A percentile compares a stretch with the other conserved stretches of the same genome.
phyloP scores from a whole-genome alignment of 768 basidiomycete species.

The Cantharellus anzutake region DNA sequence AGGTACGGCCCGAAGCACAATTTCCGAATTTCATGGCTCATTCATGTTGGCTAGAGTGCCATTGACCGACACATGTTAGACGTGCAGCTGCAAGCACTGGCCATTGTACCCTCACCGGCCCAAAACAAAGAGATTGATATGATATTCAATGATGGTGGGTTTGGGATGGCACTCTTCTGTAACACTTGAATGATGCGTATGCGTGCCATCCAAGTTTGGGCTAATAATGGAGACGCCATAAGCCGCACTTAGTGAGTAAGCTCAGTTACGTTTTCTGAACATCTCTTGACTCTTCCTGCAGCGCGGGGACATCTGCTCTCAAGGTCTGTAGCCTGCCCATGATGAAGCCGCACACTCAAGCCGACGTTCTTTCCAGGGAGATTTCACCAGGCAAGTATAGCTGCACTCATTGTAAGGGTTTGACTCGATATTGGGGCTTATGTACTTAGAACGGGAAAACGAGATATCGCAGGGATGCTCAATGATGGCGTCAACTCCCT shows the following conservation, averaged over 20 bases:
- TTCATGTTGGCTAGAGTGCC: conserved; percentile 42
- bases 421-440: conserved; percentile 4
- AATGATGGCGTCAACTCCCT: conserved; percentile 94
- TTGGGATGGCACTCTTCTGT: not conserved
- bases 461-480: conserved; percentile 77
- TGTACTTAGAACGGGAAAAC: conserved; percentile 66
- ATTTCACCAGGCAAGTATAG: conserved; percentile 53
- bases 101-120: conserved; percentile 37
- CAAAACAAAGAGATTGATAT: conserved; percentile 43
- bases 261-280: not conserved
- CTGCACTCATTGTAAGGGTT: not conserved
- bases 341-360: not conserved
- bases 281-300: conserved; percentile 15
- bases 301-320: conserved; percentile 88
- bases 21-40: not conserved
- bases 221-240: conserved; percentile 93
- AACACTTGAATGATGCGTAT: not conserved
- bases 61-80: conserved; percentile 72
- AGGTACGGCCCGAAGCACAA: conserved; percentile 26
- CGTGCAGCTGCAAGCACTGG: conserved; percentile 53
- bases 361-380: conserved; percentile 32
- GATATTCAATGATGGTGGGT: conserved; percentile 58
- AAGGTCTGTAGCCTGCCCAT: conserved; percentile 33
- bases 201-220: conserved; percentile 48
- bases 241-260: conserved; percentile 61